phyloP scores from a whole-genome alignment of 768 basidiomycete genomes.

The Pisolithus albus region DNA sequence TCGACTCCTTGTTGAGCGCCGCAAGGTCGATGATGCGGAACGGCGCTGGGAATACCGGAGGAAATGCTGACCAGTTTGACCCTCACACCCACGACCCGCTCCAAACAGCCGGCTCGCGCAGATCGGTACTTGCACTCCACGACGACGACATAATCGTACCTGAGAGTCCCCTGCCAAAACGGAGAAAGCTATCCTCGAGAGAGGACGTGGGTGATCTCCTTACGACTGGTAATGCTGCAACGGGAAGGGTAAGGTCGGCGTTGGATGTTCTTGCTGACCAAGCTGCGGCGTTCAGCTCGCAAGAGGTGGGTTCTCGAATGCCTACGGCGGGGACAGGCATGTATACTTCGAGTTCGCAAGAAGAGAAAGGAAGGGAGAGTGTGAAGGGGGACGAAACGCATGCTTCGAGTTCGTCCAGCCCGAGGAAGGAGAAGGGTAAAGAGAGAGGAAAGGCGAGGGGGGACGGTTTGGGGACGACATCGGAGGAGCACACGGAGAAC shows the following conservation, averaged over 20 bases:
- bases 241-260: conserved; percentile 39
- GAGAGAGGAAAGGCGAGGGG: neutral
- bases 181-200: conserved; percentile 21
- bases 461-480: too few relatives aligned
- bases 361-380: conserved; percentile 20
- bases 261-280: conserved; percentile 72
- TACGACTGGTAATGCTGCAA: neutral
- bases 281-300: conserved; percentile 48
- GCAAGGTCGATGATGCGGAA: conserved; percentile 51
- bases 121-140: conserved; percentile 7
- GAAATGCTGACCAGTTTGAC: conserved; percentile 17
- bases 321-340: neutral
- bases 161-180: conserved; percentile 36
- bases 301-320: conserved; percentile 18
- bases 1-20: conserved; percentile 56
- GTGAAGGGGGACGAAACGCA: conserved; percentile 18
- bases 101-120: conserved; percentile 21
- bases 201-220: conserved; percentile 2
- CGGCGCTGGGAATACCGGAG: conserved; percentile 11
- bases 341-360: neutral
- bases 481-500: too few relatives aligned
- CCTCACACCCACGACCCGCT: conserved; percentile 20
- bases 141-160: conserved; percentile 2
- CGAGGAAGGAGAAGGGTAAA: conserved; percentile 3
- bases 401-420: neutral